Conservation (phyloP, 108 stramenopile species). For the Nitzschia putrida region DNA sequence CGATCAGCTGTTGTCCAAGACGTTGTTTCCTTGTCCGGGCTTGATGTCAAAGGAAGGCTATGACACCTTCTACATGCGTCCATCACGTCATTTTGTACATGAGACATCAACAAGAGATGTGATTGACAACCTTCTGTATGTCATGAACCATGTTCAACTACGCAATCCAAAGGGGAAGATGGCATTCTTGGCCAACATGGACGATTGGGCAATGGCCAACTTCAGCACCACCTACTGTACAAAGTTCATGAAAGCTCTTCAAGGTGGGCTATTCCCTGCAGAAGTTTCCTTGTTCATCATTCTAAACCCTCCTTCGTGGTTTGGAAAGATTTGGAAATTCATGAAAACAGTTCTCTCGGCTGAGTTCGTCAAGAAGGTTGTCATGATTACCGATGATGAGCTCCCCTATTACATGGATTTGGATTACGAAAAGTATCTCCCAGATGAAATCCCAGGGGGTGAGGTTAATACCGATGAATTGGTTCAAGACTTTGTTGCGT, state of each 20-base stretch:
- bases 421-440: constrained; percentile 39
- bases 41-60: constrained; percentile 42
- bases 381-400: constrained; percentile 38
- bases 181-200: constrained; percentile 61
- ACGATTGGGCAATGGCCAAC: constrained; percentile 49
- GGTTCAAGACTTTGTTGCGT: constrained; percentile 41
- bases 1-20: constrained; percentile 34
- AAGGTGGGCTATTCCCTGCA: constrained; percentile 43
- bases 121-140: constrained; percentile 52
- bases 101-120: constrained; percentile 32
- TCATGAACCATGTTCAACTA: constrained; percentile 39
- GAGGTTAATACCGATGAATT: constrained; percentile 26
- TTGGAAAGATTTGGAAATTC: constrained; percentile 46
- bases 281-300: constrained; percentile 49
- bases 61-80: constrained; percentile 55
- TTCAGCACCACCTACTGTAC: constrained; percentile 45
- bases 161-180: constrained; percentile 32
- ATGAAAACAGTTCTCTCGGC: constrained; percentile 50
- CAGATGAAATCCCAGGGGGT: constrained; percentile 45
- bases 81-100: constrained; percentile 44
- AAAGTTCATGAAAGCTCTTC: constrained; percentile 50
- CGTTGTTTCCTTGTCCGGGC: constrained; percentile 52
- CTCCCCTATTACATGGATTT: constrained; percentile 25
- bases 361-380: constrained; percentile 45
- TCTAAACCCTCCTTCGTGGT: constrained; percentile 65